Percentiles rank a stretch among this genome's conserved stretches.
Conservation (phyloP, 352 stramenopile species). For the Pythium diclinum region DNA sequence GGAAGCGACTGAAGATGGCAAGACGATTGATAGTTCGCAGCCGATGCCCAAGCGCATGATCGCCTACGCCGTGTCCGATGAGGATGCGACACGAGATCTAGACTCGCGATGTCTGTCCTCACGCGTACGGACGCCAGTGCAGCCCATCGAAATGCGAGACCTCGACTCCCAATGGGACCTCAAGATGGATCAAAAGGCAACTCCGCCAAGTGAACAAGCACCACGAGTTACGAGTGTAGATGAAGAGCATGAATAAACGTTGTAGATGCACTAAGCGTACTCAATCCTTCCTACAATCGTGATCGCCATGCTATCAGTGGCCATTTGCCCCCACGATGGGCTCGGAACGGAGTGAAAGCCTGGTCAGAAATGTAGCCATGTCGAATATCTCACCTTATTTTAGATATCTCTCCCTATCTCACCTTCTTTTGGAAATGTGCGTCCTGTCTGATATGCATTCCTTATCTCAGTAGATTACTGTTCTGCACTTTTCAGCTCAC, state of each 20-base stretch:
- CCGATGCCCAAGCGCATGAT: not conserved
- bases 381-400: not conserved
- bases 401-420: not conserved
- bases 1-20: not conserved
- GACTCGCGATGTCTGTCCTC: not conserved
- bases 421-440: not conserved
- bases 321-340: too few species aligned
- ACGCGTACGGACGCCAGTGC: constrained; percentile 3
- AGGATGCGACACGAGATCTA: not conserved
- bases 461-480: not conserved
- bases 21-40: not conserved
- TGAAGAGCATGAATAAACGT: not conserved
- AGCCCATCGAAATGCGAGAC: not conserved
- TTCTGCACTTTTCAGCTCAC: not conserved
- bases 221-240: not conserved
- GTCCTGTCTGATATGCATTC: not conserved
- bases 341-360: too few species aligned
- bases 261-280: too few species aligned
- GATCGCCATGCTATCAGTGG: too few species aligned
- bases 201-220: not conserved
- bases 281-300: too few species aligned
- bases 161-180: not conserved
- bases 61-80: constrained; percentile 3
- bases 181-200: not conserved
- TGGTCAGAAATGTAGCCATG: not conserved